These are phyloP conservation scores for Aquilaria yunnanensis DNA, from an alignment of 345 rosid species.

Conservation along the genomic window DNA sequence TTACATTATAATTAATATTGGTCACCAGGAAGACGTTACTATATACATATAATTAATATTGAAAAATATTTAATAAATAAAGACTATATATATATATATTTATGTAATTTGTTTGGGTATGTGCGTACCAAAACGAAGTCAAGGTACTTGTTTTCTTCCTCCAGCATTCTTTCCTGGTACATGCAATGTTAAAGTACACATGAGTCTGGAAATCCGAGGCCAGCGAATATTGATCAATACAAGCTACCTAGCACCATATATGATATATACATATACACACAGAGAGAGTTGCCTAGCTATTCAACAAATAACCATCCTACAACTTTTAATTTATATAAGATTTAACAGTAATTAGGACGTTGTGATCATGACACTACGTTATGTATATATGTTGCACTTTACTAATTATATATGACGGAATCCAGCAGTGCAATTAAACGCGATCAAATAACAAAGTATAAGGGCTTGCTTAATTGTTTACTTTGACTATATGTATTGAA, in stretches of 20 bases:
- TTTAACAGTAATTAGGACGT: too few species aligned
- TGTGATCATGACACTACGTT: too few species aligned
- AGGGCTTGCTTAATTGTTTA: too few species aligned
- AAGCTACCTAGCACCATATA: too few species aligned
- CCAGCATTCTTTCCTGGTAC: conserved; percentile 6
- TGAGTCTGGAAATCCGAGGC: too few species aligned
- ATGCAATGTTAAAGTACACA: too few species aligned
- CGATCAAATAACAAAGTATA: too few species aligned
- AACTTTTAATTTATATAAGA: not conserved
- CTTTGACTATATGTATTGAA: too few species aligned
- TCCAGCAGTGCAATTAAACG: too few species aligned
- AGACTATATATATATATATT: not conserved
- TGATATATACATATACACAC: not conserved
- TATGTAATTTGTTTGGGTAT: not conserved
- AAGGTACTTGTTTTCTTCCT: conserved; percentile 41
- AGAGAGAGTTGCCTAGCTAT: not conserved
- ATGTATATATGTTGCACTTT: too few species aligned
- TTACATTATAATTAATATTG: not conserved
- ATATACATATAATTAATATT: not conserved
- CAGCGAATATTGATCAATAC: too few species aligned
- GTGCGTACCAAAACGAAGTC: conserved; percentile 31
- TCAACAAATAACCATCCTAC: not conserved
- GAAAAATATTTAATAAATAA: not conserved
- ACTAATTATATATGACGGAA: too few species aligned
- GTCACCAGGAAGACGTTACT: not conserved